Evolutionary conservation across 148 eudicot genomes (phyloP).

Genomic region (Talinum fruticosum): DNA sequence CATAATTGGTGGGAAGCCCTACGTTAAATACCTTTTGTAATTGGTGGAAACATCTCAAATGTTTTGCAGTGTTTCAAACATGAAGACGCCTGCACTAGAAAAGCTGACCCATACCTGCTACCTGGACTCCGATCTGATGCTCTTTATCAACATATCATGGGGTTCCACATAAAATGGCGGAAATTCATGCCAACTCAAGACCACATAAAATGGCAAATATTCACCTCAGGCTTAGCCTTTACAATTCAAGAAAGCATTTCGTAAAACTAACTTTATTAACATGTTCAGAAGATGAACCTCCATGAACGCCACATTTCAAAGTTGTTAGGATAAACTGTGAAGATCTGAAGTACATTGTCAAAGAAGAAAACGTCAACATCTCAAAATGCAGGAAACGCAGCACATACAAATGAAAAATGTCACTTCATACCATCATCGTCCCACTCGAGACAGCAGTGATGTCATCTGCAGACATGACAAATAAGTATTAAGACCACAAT

Average conservation of each 20-base stretch:
- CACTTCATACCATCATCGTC: slow-evolving; percentile 22
- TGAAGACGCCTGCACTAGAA: background rate
- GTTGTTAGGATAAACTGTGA: slow-evolving; percentile 8
- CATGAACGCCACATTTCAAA: slow-evolving; percentile 8
- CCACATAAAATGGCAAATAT: no score
- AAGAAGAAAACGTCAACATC: slow-evolving; percentile 11
- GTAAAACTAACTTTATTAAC: background rate
- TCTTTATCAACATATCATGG: no score
- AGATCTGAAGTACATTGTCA: slow-evolving; percentile 10
- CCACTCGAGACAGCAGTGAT: slow-evolving; percentile 6
- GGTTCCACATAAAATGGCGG: no score
- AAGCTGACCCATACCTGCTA: background rate
- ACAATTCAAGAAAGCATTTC: background rate
- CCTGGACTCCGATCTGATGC: no score
- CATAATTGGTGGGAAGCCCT: no score
- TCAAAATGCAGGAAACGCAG: slow-evolving; percentile 13
- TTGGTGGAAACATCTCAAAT: background rate
- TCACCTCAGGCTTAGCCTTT: background rate
- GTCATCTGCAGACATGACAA: slow-evolving; percentile 16
- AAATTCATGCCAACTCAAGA: no score
- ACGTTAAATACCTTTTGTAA: no score
- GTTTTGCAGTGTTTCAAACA: background rate
- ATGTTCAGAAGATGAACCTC: background rate
- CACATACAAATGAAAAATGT: slow-evolving; percentile 6
- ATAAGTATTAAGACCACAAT: background rate